Conservation (phyloP, 768 basidiomycete species). For the Boletus edulis region DNA sequence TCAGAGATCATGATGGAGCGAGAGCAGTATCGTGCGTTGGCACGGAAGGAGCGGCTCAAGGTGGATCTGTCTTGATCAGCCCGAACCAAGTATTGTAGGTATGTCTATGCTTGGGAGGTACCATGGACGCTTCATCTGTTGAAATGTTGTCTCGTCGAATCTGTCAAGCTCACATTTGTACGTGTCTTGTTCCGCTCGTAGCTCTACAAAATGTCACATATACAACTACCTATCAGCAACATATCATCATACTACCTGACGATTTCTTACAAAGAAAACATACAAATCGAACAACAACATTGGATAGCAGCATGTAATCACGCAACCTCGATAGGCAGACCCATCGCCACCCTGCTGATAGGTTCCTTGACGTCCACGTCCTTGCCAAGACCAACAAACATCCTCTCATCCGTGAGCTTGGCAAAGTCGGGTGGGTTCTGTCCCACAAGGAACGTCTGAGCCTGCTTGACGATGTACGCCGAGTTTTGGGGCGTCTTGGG, state of each 20-base stretch:
- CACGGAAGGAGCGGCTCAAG: background rate
- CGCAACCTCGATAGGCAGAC: constrained; percentile 29
- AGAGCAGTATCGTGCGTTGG: background rate
- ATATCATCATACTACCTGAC: too few relatives aligned
- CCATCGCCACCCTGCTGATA: constrained; percentile 43
- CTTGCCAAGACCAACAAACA: constrained; percentile 39
- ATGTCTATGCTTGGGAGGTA: too few relatives aligned
- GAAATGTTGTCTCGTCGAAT: too few relatives aligned
- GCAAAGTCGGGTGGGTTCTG: constrained; percentile 74
- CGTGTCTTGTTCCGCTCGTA: too few relatives aligned
- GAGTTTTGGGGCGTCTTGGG: constrained; percentile 62
- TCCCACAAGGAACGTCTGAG: constrained; percentile 55
- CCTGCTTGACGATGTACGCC: constrained; percentile 61
- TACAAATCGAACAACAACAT: too few relatives aligned
- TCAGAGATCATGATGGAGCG: background rate
- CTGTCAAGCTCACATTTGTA: too few relatives aligned
- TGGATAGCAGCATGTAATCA: background rate
- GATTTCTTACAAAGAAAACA: too few relatives aligned
- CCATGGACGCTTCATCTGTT: too few relatives aligned
- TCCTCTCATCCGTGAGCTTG: constrained; percentile 39
- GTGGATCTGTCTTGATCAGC: background rate
- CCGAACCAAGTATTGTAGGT: too few relatives aligned
- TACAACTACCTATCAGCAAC: too few relatives aligned
- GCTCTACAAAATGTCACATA: too few relatives aligned
- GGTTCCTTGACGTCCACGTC: constrained; percentile 37